Percentiles rank a stretch among this genome's conserved stretches.
Conservation (phyloP, 257 asterid genomes). For the Coffea canephora region DNA sequence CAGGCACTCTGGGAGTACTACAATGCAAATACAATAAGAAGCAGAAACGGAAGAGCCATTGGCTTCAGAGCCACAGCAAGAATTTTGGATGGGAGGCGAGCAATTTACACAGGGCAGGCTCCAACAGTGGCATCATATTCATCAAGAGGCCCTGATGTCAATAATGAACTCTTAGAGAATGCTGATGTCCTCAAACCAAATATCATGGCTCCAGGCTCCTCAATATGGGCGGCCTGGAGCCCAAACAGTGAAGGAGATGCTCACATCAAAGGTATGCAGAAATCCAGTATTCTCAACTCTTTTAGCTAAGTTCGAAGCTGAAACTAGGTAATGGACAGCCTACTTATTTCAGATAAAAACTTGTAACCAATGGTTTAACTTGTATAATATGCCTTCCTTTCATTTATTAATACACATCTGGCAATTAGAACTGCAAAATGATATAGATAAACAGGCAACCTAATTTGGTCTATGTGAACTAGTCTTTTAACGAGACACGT, state of each 20-base stretch:
- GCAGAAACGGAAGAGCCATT: conserved; percentile 47
- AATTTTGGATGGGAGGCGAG: conserved; percentile 58
- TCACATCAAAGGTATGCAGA: conserved; percentile 39
- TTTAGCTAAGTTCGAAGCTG: background rate
- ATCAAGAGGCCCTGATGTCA: conserved; percentile 68
- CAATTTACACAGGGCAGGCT: conserved; percentile 43
- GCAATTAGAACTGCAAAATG: conserved; percentile 4
- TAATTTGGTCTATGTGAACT: background rate
- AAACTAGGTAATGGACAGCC: background rate
- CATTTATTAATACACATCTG: background rate
- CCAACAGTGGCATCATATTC: conserved; percentile 65
- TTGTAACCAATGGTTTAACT: background rate
- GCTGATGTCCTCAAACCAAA: conserved; percentile 74
- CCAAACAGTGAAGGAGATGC: conserved; percentile 61
- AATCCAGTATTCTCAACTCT: background rate
- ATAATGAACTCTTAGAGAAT: conserved; percentile 46
- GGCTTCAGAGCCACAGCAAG: conserved; percentile 49
- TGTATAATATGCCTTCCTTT: background rate
- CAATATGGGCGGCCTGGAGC: conserved; percentile 80
- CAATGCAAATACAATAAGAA: conserved; percentile 48
- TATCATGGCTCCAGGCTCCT: conserved; percentile 77
- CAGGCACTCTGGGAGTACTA: conserved; percentile 61
- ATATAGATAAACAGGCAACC: background rate
- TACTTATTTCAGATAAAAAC: no score
- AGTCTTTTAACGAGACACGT: background rate